Conservation (phyloP, 441 rosid species). For the Eugenia klotzschiana region DNA sequence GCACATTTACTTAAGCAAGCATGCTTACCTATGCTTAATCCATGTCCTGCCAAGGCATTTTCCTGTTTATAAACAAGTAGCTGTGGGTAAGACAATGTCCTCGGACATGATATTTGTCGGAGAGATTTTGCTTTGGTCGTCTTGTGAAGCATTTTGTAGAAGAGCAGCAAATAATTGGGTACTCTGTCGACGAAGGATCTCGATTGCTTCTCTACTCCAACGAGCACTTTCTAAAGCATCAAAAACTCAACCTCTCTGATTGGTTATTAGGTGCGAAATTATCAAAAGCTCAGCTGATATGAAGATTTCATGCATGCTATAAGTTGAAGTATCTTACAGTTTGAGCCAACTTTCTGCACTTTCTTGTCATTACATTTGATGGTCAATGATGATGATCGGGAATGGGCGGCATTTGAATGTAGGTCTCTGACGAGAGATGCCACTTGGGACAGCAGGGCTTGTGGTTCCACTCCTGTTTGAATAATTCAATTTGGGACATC, state of each 20-base stretch:
- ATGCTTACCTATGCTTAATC: neutral
- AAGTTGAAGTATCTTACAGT: no score
- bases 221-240: slow-evolving; percentile 3
- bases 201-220: slow-evolving; percentile 7
- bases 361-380: no score
- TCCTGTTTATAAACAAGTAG: neutral
- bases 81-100: neutral
- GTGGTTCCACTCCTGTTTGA: no score
- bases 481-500: no score
- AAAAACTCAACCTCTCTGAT: slow-evolving; percentile 2
- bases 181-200: neutral
- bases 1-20: neutral
- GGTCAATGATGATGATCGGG: no score
- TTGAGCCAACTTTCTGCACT: no score
- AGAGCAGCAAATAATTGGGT: slow-evolving; percentile 9
- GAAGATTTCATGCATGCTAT: no score
- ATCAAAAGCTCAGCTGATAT: neutral
- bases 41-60: neutral
- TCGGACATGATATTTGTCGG: neutral
- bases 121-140: neutral
- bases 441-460: no score
- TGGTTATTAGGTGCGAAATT: slow-evolving; percentile 4
- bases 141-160: slow-evolving; percentile 9
- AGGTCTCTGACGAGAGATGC: no score
- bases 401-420: no score